These are phyloP conservation scores for Pyricularia sp. DNA, from an alignment of 2,329 filamentous ascomycete genomes.

Conservation along the genomic window DNA sequence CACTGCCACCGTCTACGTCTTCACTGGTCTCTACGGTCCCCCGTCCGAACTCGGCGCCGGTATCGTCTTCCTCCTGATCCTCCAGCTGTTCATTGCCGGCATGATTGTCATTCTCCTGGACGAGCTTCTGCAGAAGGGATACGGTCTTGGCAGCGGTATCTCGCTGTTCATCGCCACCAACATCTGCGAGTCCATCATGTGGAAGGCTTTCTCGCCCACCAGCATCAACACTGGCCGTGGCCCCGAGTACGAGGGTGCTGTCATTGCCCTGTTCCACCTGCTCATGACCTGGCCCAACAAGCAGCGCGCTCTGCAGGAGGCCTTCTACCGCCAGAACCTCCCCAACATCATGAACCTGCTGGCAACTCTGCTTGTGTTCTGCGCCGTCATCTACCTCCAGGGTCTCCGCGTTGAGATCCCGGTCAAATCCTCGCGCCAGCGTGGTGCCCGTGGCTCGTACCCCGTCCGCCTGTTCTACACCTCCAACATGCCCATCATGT, in stretches of 20 bases:
- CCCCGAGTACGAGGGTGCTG: conserved; percentile 96
- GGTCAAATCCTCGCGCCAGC: conserved; percentile 98
- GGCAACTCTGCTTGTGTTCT: conserved; percentile 87
- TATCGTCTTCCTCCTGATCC: conserved; percentile 95
- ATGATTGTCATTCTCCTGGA: conserved; percentile 99
- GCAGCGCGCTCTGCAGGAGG: conserved; percentile 95
- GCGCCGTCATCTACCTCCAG: conserved; percentile 97
- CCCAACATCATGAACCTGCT: conserved; percentile 99
- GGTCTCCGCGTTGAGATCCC: conserved; percentile 99
- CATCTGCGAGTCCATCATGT: conserved; percentile 99
- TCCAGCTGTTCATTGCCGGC: conserved; percentile 94
- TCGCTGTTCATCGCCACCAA: conserved; percentile 99
- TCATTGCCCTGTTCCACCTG: conserved; percentile 96
- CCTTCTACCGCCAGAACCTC: conserved; percentile 98
- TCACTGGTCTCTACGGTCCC: conserved; percentile 95
- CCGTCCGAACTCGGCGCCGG: conserved; percentile 94
- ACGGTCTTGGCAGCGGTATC: conserved; percentile 96
- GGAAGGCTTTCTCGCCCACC: conserved; percentile 98
- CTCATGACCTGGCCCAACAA: conserved; percentile 99
- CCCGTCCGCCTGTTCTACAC: conserved; percentile 99
- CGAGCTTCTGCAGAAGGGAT: conserved; percentile 98
- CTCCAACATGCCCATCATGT: conserved; percentile 99
- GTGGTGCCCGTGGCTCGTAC: conserved; percentile 96
- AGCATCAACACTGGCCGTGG: conserved; percentile 99
- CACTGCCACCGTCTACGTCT: conserved; percentile 95